Base-by-base conservation (phyloP, 2,329 filamentous ascomycete genomes). In the Zymoseptoria crescenta region DNA sequence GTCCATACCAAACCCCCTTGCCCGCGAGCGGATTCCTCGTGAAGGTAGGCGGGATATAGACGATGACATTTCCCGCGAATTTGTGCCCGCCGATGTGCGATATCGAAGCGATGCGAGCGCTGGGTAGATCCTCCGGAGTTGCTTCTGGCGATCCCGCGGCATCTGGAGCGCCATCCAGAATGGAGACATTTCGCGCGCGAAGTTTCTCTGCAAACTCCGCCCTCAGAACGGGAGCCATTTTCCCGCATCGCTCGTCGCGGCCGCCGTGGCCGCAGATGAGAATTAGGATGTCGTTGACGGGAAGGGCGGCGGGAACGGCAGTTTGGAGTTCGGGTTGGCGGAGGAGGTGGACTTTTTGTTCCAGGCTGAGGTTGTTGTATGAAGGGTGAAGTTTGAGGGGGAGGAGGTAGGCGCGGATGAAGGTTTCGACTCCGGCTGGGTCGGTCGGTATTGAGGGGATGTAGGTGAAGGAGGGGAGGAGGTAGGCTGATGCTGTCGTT, bases 261-360 rank as follows among this genome's bases (percentile, higher is more conserved):
- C 86, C 85, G 13, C 87, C 88, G 68, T 99, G 94, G 0, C 91
- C 91, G 70, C 94, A 99, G 50, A 96, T 87, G 20, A 97, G 76
- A 29, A 99, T 83, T n/a, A 89, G 68, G 4, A 91, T 79, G 62
- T 91, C 87, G 16, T 81, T 69, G 8, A 88, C 81, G 59, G 85
- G 81, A 9, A 81, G 76, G 4, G 89, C 85, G 1, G 80, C 79
- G 1, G 75, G 74, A 1, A 90, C 76, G 0, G 73, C 63, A 0
- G 69, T 56, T 27, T 78, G 75, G 75, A 76, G 57, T 61, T 76
- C 69, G 69, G 83, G 68, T 76, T 85, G 56, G 72, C 83, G 73
- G 0, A 70, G 60, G 1, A 79, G 71, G 1, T 65, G 62, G 8
- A 73, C 62, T 73, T 80, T 74, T 79, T 84, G 65, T 76, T 77